These are phyloP conservation scores for Wickerhamiella kazuoi DNA, from an alignment of 805 yeast genomes.

Conservation along the genomic window DNA sequence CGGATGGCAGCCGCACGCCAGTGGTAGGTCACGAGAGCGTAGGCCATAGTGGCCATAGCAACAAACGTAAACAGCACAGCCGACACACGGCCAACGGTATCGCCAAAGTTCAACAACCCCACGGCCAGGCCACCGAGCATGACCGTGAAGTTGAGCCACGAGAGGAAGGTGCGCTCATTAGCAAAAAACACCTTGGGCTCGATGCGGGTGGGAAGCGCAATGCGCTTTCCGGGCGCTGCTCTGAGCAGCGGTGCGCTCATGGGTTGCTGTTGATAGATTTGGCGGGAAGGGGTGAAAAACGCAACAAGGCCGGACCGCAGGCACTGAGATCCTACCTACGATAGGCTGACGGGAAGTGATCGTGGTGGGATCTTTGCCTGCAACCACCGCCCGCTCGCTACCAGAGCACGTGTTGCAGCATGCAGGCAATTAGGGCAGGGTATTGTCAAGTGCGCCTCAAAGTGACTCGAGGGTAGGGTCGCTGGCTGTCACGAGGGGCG, in stretches of 20 bases:
- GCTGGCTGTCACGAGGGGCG: no score
- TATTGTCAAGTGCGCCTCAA: no score
- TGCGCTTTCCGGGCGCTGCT: conserved; percentile 69
- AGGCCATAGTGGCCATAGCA: conserved; percentile 95
- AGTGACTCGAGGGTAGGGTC: no score
- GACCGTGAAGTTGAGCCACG: conserved; percentile 98
- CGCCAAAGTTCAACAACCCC: conserved; percentile 93
- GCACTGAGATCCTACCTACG: no score
- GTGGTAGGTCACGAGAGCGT: conserved; percentile 89
- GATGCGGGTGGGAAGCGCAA: conserved; percentile 92
- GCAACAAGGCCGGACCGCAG: no score
- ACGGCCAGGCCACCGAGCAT: conserved; percentile 92
- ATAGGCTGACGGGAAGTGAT: no score
- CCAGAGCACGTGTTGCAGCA: no score
- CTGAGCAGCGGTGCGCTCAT: conserved; percentile 44
- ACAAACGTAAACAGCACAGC: conserved; percentile 90
- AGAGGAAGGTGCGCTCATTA: conserved; percentile 92
- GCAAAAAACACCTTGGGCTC: conserved; percentile 99
- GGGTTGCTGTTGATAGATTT: not conserved
- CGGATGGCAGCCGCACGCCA: conserved; percentile 99
- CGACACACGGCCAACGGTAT: conserved; percentile 73
- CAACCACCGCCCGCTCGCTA: no score
- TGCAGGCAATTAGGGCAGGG: no score
- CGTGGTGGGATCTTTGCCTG: no score
- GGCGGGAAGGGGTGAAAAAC: not conserved